These are phyloP conservation scores for Huntiella moniliformis DNA, from an alignment of 2,329 filamentous ascomycete species.

Conservation along the genomic window DNA sequence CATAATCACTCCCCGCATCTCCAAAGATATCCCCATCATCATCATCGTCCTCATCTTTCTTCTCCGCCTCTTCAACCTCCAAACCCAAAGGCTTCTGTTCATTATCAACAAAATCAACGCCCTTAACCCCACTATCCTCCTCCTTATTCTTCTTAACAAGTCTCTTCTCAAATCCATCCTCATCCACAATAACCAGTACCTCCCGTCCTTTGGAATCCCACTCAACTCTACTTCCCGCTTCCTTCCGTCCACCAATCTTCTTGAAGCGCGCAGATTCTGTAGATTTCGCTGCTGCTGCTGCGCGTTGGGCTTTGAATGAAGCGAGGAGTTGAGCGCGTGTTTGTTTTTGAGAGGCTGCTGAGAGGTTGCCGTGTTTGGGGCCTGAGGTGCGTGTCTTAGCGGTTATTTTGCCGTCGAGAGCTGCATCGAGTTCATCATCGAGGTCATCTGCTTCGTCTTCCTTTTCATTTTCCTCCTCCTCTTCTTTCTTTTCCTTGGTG, in stretches of 20 bases:
- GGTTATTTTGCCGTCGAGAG: conserved; percentile 36
- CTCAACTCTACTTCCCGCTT: conserved; percentile 39
- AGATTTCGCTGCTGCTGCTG: conserved; percentile 35
- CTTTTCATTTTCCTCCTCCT: conserved; percentile 23
- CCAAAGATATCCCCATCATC: conserved; percentile 48
- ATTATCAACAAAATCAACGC: conserved; percentile 30
- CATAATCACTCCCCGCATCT: conserved; percentile 46
- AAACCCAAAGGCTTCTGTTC: conserved; percentile 41
- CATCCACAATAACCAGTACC: conserved; percentile 45
- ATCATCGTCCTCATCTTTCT: conserved; percentile 30
- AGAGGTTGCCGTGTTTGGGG: conserved; percentile 39
- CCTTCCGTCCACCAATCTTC: conserved; percentile 40
- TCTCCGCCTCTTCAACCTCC: conserved; percentile 43
- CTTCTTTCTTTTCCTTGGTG: conserved; percentile 20
- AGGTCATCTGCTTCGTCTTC: conserved; percentile 32
- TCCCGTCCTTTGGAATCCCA: conserved; percentile 41
- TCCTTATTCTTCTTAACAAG: conserved; percentile 33
- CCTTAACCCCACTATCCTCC: conserved; percentile 24
- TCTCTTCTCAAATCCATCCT: conserved; percentile 46
- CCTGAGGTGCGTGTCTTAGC: conserved; percentile 31
- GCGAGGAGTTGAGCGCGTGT: conserved; percentile 48
- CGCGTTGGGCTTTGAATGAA: conserved; percentile 43
- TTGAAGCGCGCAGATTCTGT: conserved; percentile 41
- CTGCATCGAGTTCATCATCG: conserved; percentile 46
- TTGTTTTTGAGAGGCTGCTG: conserved; percentile 40